Evolutionary conservation across 1,284 basidiomycete genomes (phyloP).

Genomic region (Hortiboletus rubellus): DNA sequence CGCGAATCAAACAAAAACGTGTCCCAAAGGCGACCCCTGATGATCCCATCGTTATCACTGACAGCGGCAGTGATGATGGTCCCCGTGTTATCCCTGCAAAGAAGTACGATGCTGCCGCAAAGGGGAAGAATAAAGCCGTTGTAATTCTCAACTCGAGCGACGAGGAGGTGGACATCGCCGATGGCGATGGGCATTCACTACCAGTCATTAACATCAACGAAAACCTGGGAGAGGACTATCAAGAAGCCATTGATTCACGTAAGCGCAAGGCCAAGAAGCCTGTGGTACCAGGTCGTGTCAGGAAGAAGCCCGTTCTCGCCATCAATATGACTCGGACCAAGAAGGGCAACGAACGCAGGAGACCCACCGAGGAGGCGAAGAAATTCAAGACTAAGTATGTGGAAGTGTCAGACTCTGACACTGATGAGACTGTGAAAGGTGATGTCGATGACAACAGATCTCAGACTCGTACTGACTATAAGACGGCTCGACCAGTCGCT

Average conservation of each 20-base stretch:
- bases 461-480: not conserved
- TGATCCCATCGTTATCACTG: not conserved
- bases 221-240: too few species aligned
- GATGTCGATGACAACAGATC: not conserved
- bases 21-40: not conserved
- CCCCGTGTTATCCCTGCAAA: not conserved
- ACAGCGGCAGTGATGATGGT: not conserved
- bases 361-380: not conserved
- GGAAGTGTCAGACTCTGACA: not conserved
- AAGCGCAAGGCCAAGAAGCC: constrained; percentile 1
- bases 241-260: not conserved
- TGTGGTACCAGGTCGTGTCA: not conserved
- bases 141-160: not conserved
- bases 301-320: not conserved
- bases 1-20: not conserved
- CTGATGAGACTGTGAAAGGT: not conserved
- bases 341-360: not conserved
- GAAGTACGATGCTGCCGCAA: not conserved
- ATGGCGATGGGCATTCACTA: not conserved
- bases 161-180: not conserved
- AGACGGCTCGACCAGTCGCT: not conserved
- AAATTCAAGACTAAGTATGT: not conserved
- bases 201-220: too few species aligned
- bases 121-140: not conserved
- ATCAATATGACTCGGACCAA: not conserved